Base-by-base conservation (phyloP, 1,284 basidiomycete species). In the Cutaneotrichosporon cavernicola region DNA sequence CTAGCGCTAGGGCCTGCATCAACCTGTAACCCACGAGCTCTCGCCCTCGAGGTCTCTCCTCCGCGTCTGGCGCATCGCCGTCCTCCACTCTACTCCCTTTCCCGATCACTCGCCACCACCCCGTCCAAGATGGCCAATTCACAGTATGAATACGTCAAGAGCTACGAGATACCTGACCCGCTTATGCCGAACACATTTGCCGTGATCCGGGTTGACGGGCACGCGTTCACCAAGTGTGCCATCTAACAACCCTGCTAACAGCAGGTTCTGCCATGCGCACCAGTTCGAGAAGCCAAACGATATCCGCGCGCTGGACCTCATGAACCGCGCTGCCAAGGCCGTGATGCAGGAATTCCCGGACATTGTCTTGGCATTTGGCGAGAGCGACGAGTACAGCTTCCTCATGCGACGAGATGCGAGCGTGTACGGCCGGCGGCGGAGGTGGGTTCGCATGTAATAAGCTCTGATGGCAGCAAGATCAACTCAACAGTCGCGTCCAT, bases 351-450 rank as follows among this genome's bases (percentile, higher is more conserved):
- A 89, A 73, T 89, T 90, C 73, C 85, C 86, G 52, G 92, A 95
- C 75, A 86, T 96, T 59, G 82, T 92, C 7, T 84, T 95, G 34
- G 96, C 86, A 0, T 99, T 97, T 77, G 96, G 96, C 1, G 92
- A 99, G 82, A 96, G 92, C 49, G 97, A 99, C 79, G 97, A 99
- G 80, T 98, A 88, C 71, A 95, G 92, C 76, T 98, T 99, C 75
- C 84, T 98, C 53, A 86, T 99, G 61, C 87, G 88, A 61, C 89
- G 86, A 69, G 84, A 85, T 0, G 88, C 91, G 1, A 82, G 84
- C 3, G 79, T 98, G 14, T 97, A 95, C 81, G 92, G 90, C 67
- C 86, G 96, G 21, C 86, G 96, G 6, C 82, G 90, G 62, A 87
- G 82, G 83, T 84, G 46, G 31, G 80, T 64, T 30, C 6, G 40